phyloP scores from a whole-genome alignment of 768 basidiomycete species.

The Auricularia cornea region DNA sequence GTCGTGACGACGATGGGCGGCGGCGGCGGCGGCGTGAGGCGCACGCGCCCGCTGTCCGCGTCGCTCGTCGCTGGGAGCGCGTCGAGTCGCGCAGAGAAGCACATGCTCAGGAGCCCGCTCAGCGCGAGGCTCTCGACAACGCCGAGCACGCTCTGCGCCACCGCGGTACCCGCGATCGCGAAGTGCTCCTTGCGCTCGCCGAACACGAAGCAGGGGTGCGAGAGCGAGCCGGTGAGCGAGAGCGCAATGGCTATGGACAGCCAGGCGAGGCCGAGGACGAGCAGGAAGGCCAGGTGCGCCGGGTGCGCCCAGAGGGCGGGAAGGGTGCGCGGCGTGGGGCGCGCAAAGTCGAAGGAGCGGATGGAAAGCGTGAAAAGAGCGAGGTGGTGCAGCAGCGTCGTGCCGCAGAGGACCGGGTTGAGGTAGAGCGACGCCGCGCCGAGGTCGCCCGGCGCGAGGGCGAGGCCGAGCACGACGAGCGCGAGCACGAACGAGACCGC shows the following conservation, averaged over 20 bases:
- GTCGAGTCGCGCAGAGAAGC: background rate
- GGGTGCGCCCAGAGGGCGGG: background rate
- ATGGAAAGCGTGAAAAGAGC: background rate
- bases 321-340: background rate
- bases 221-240: background rate
- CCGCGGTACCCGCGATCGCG: background rate
- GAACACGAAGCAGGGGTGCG: background rate
- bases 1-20: too few species aligned
- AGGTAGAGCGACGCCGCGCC: background rate
- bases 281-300: background rate
- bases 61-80: background rate
- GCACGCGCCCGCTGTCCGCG: background rate
- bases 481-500: background rate
- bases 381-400: background rate
- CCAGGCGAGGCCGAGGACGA: background rate
- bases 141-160: background rate
- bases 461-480: background rate
- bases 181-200: background rate
- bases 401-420: background rate
- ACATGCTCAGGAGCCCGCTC: background rate
- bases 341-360: background rate
- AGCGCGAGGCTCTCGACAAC: background rate
- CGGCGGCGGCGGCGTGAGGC: background rate
- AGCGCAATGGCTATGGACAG: background rate
- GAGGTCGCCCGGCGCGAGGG: background rate